Percentiles rank a stretch among this genome's conserved stretches.
Conservation (phyloP, 2,329 filamentous ascomycete genomes). For the Hypoxylon sp. region DNA sequence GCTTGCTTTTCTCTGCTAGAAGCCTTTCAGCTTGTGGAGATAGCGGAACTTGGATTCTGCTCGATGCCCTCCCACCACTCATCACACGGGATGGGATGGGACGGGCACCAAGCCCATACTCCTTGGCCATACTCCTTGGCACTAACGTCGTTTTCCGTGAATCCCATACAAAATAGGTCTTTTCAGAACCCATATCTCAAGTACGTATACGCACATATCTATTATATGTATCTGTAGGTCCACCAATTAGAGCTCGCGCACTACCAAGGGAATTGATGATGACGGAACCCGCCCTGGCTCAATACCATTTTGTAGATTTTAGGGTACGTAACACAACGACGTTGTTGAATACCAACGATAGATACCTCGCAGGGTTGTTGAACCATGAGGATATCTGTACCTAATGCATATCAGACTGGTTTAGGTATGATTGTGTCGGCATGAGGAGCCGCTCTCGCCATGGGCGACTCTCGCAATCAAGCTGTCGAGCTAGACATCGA, state of each 20-base stretch:
- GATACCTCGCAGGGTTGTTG: slow-evolving; percentile 21
- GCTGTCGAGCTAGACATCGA: slow-evolving; percentile 5
- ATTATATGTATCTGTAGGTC: slow-evolving; percentile 17
- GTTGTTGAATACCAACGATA: slow-evolving; percentile 2
- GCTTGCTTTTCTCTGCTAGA: slow-evolving; percentile 14
- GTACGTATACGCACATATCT: background rate
- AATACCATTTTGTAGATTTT: background rate
- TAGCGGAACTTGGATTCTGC: slow-evolving; percentile 16
- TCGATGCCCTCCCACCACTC: slow-evolving; percentile 23
- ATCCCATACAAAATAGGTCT: background rate
- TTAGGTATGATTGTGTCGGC: background rate
- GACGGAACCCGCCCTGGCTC: slow-evolving; percentile 2
- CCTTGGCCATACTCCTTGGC: slow-evolving; percentile 1
- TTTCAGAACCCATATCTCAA: background rate
- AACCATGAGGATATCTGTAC: slow-evolving; percentile 4
- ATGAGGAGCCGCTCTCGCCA: background rate
- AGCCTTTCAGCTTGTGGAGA: slow-evolving; percentile 24
- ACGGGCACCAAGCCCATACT: slow-evolving; percentile 1
- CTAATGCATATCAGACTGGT: slow-evolving; percentile 1
- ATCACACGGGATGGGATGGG: slow-evolving; percentile 17
- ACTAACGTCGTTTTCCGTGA: slow-evolving; percentile 3
- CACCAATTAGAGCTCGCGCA: background rate
- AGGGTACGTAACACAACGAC: slow-evolving; percentile 14
- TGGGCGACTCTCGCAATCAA: background rate
- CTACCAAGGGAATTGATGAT: background rate